These are phyloP conservation scores for Solidago caesia DNA, from an alignment of 129 eudicot genomes.

Conservation along the genomic window DNA sequence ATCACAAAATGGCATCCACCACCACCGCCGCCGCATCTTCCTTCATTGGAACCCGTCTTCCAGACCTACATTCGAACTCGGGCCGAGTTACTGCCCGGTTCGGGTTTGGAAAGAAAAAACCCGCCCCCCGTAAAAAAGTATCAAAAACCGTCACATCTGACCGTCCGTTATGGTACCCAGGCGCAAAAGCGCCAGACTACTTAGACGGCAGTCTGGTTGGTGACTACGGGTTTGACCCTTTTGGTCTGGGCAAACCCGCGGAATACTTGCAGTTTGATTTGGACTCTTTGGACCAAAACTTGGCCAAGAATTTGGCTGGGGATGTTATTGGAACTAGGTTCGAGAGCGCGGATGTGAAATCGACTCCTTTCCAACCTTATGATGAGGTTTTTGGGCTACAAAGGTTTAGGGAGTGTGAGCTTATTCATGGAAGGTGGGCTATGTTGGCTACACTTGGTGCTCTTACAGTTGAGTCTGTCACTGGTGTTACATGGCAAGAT, in stretches of 20 bases:
- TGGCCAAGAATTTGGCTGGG: constrained; percentile 78
- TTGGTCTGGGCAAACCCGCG: constrained; percentile 85
- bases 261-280: constrained; percentile 80
- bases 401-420: constrained; percentile 93
- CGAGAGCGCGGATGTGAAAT: constrained; percentile 61
- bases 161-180: constrained; percentile 89
- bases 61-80: constrained; percentile 50
- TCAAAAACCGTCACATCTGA: constrained; percentile 37
- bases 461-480: constrained; percentile 83
- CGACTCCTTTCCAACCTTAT: constrained; percentile 93
- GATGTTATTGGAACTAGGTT: constrained; percentile 77
- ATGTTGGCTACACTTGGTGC: constrained; percentile 97
- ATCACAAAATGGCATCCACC: constrained; percentile 38
- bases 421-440: constrained; percentile 97
- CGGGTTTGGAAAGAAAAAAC: constrained; percentile 61
- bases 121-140: constrained; percentile 50
- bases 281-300: constrained; percentile 87
- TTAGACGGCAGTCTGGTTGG: constrained; percentile 82
- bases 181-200: constrained; percentile 81
- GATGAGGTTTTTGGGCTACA: constrained; percentile 89
- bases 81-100: constrained; percentile 67
- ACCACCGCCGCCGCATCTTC: constrained; percentile 63
- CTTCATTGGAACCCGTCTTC: constrained; percentile 69
- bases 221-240: constrained; percentile 90
- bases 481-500: constrained; percentile 99